Evolutionary conservation across 208 protist species (phyloP).

Genomic region (Crithidia mellificae): DNA sequence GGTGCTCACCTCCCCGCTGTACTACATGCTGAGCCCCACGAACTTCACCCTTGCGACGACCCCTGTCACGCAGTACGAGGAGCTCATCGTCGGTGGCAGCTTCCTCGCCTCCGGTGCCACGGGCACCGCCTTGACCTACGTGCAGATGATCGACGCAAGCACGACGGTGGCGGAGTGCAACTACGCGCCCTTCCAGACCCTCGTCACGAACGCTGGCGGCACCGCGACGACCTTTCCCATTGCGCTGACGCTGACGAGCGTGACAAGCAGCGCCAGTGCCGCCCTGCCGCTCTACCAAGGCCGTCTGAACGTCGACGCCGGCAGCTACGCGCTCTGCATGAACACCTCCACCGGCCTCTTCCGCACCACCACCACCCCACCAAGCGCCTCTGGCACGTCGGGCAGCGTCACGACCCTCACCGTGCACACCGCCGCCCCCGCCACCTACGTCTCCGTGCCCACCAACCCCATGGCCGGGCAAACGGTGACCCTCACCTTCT

Average conservation of each 20-base stretch:
- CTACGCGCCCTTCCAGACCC: conserved; percentile 65
- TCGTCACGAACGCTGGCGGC: conserved; percentile 28
- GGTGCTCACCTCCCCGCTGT: conserved; percentile 56
- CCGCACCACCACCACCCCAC: conserved; percentile 42
- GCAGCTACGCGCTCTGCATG: conserved; percentile 80
- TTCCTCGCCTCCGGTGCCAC: conserved; percentile 36
- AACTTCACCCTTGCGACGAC: conserved; percentile 57
- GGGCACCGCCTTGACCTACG: conserved; percentile 24
- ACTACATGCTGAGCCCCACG: conserved; percentile 52
- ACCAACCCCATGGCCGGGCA: conserved; percentile 56
- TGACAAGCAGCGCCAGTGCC: conserved; percentile 11
- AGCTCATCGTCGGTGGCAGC: conserved; percentile 60
- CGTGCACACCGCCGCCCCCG: conserved; percentile 43
- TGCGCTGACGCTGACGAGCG: conserved; percentile 19
- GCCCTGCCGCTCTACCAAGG: conserved; percentile 35
- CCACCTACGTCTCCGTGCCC: conserved; percentile 44
- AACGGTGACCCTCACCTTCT: conserved; percentile 57
- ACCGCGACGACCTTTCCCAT: conserved; percentile 28
- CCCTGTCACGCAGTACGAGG: conserved; percentile 63
- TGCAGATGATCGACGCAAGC: conserved; percentile 47
- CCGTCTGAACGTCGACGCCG: conserved; percentile 39
- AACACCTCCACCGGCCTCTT: conserved; percentile 55
- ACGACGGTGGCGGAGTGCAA: conserved; percentile 69
- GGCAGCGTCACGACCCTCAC: conserved; percentile 26
- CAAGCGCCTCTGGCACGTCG: conserved; percentile 9